Conservation (phyloP, 2,329 filamentous ascomycete genomes). For the Fusarium sp. region DNA sequence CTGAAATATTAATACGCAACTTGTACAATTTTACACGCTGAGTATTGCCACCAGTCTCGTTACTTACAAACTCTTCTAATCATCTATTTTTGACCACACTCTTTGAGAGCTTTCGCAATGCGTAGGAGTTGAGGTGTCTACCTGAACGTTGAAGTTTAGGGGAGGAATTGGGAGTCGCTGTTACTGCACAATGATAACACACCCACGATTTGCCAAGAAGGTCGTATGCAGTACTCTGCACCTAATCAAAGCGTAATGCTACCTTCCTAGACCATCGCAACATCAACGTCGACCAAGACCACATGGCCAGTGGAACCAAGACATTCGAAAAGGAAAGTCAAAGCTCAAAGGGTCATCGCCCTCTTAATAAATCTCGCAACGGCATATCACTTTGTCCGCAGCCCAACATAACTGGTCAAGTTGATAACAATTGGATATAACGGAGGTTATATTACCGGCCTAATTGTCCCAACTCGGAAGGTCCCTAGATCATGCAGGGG, state of each 20-base stretch:
- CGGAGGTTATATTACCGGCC: conserved; percentile 15
- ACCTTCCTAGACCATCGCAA: conserved; percentile 3
- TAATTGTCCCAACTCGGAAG: conserved; percentile 22
- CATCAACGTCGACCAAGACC: background rate
- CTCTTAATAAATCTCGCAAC: conserved; percentile 16
- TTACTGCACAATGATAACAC: background rate
- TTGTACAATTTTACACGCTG: too few species aligned
- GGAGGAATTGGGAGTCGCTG: background rate
- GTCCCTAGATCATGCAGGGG: conserved; percentile 16
- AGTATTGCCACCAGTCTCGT: too few species aligned
- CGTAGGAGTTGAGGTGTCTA: background rate
- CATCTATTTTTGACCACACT: too few species aligned
- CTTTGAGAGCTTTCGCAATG: background rate
- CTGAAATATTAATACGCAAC: too few species aligned
- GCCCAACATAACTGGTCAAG: background rate
- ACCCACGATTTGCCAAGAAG: background rate
- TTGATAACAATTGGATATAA: conserved; percentile 17
- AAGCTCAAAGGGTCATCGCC: background rate
- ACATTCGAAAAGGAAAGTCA: conserved; percentile 13
- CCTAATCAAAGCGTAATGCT: background rate
- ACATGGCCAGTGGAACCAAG: conserved; percentile 1
- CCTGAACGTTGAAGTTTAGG: background rate
- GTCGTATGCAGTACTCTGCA: background rate
- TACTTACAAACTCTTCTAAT: too few species aligned
- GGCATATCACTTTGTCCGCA: background rate